Evolutionary conservation across 805 yeast genomes (phyloP).

Genomic region (Saturnispora kantuleensis): DNA sequence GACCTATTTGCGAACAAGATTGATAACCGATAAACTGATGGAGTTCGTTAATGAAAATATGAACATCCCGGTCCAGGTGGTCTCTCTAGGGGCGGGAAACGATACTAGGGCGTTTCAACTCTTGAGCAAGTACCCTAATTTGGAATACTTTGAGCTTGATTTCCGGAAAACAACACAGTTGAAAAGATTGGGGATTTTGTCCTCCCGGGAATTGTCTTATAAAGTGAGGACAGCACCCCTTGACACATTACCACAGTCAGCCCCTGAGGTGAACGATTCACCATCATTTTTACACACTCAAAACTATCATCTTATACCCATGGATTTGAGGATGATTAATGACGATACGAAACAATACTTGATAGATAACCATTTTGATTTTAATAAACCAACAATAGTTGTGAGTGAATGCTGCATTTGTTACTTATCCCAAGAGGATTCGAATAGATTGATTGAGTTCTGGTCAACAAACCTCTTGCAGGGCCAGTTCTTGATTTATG

Average conservation of each 20-base stretch:
- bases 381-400: slow-evolving; percentile 44
- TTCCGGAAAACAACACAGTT: slow-evolving; percentile 43
- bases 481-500: slow-evolving; percentile 43
- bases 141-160: slow-evolving; percentile 53
- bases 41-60: slow-evolving; percentile 29
- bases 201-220: slow-evolving; percentile 14
- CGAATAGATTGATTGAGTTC: slow-evolving; percentile 34
- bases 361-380: slow-evolving; percentile 13
- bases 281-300: slow-evolving; percentile 6
- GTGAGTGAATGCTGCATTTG: slow-evolving; percentile 73
- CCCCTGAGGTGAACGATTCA: slow-evolving; percentile 9
- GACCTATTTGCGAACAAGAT: slow-evolving; percentile 49
- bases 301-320: slow-evolving; percentile 42
- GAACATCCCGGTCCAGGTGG: slow-evolving; percentile 34
- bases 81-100: slow-evolving; percentile 75
- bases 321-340: slow-evolving; percentile 41
- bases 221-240: not conserved
- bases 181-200: slow-evolving; percentile 40
- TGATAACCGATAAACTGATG: slow-evolving; percentile 39
- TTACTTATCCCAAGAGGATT: slow-evolving; percentile 45
- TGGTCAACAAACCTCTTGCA: slow-evolving; percentile 26
- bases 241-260: slow-evolving; percentile 9
- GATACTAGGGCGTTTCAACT: slow-evolving; percentile 58
- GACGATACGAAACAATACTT: not conserved
- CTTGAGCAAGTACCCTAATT: slow-evolving; percentile 24